Evolutionary conservation across 2,329 filamentous ascomycete species (phyloP), one percentile per base, ranked within the genome.

Genomic region (Myriosclerotinia scirpicola): DNA sequence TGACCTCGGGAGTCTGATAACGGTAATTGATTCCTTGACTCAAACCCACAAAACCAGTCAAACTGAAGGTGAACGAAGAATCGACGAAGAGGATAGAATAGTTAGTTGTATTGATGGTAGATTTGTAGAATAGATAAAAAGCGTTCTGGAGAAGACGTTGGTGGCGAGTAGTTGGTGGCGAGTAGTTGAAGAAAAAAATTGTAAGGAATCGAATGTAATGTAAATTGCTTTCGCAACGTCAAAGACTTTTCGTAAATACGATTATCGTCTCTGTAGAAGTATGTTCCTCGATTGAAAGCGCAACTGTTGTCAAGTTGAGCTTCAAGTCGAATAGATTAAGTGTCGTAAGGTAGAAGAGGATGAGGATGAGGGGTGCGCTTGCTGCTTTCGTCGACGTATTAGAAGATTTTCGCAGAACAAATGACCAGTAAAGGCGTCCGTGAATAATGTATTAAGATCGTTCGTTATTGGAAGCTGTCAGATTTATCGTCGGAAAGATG

Each of bases 371-470:
- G 38, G 26, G 22, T 53, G 30, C 53, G 64, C 64, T 61, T 65
- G 71, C 73, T 71, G 71, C 72, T 69, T 72, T 70, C 71, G 78
- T 80, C 78, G 76, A 75, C 81, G 71, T 65, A 67, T 68, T 68
- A 54, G 64, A 72, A 74, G 54, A 70, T 70, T 69, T 74, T 74
- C 71, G 69, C 72, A 73, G 73, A 75, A 71, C 70, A 68, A 67
- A 70, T 54, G 65, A 86, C 85, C 85, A 88, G 81, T 85, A 73
- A 88, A 88, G 85, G 86, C 81, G 82, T 88, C 85, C 81, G 81
- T 64, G 73, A 70, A 67, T 61, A 36, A 40, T 67, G 40, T 56
- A 72, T 76, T 71, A 71, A 72, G 76, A 75, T 76, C 77, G 74
- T 72, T 68, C 77, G 74, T 72, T 68, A 26, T 63, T 40, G 50